Base-by-base conservation (phyloP, 345 rosid genomes). In the Stellera chamaejasme region DNA sequence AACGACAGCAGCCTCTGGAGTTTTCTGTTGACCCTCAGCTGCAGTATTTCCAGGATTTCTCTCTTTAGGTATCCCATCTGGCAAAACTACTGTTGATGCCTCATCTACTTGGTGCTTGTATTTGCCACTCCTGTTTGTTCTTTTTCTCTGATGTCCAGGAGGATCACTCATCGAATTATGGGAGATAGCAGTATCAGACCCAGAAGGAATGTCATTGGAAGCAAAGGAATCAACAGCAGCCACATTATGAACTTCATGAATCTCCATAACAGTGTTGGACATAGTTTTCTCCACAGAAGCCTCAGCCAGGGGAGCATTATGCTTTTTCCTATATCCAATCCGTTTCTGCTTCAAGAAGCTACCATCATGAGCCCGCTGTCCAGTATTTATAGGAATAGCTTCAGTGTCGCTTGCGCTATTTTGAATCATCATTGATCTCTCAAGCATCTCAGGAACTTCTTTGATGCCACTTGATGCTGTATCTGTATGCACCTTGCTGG, bases 71-170 rank as follows among this genome's bases (percentile, higher is more conserved):
- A 55, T 39, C 44, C 58, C 56, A 52, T 60, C 27, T 52, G 74
- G 56, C 58, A 68, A 69, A 48, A 65, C 48, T 63, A 65, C 65
- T 15, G 55, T 14, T 46, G 79, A 71, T 25, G 76, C 60, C 69
- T 80, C 91, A 15, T 82, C 96, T 66, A 75, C 69, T 62, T 69
- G 87, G 50, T 72, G 77, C 75, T 78, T 90, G 77, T 63, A 77
- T 75, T 79, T 84, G 62, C 78, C 76, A 62, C 54, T 66, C 79
- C 67, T 80, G 75, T 56, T 80, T 59, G 70, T 78, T 71, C 72
- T 87, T 66, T 73, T 86, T 79, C 76, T 81, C 51, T 74, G 73
- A 60, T 72, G 75, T 23, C 53, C 58, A 48, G 83, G 62, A 59
- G 82, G 54, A 73, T 83, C 96, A 1, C 65, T 68, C 52, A 59